Conservation (phyloP, 176 grass and related monocot species). For the Tillandsia fasciculata region DNA sequence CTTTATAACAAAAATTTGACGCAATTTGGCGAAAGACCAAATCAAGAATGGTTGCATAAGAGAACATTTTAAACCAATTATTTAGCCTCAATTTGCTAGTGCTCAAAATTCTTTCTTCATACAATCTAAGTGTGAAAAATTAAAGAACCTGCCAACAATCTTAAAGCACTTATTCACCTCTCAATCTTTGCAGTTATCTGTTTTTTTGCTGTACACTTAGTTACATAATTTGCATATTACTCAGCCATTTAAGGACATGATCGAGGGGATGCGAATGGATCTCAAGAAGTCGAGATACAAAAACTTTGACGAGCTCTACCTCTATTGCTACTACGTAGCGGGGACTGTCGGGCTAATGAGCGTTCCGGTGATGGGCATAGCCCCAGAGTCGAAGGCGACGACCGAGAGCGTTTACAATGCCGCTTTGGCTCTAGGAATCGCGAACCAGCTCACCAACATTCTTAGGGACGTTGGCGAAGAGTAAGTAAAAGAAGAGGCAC, state of each 20-base stretch:
- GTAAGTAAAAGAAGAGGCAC: slow-evolving; percentile 26
- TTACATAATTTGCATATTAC: no score
- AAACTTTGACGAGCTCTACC: slow-evolving; percentile 90
- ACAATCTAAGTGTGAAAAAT: no score
- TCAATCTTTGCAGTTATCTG: no score
- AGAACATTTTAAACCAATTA: no score
- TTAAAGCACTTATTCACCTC: no score
- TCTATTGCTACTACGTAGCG: slow-evolving; percentile 93
- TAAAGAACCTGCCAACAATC: no score
- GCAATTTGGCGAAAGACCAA: no score
- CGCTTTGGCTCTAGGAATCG: slow-evolving; percentile 63
- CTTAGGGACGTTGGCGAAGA: slow-evolving; percentile 88
- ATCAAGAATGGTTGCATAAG: no score
- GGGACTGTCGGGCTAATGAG: slow-evolving; percentile 85
- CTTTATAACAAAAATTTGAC: no score
- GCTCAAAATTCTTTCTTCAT: no score
- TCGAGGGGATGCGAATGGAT: slow-evolving; percentile 87
- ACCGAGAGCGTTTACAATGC: slow-evolving; percentile 59
- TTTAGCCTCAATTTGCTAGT: no score
- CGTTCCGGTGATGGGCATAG: slow-evolving; percentile 77
- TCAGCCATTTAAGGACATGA: slow-evolving; percentile 96
- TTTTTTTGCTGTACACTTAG: no score
- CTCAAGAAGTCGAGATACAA: slow-evolving; percentile 53
- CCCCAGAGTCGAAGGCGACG: slow-evolving; percentile 43
- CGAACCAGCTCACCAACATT: slow-evolving; percentile 97